phyloP scores from a whole-genome alignment of 169 alveolate species.

The Plasmodium adleri region DNA sequence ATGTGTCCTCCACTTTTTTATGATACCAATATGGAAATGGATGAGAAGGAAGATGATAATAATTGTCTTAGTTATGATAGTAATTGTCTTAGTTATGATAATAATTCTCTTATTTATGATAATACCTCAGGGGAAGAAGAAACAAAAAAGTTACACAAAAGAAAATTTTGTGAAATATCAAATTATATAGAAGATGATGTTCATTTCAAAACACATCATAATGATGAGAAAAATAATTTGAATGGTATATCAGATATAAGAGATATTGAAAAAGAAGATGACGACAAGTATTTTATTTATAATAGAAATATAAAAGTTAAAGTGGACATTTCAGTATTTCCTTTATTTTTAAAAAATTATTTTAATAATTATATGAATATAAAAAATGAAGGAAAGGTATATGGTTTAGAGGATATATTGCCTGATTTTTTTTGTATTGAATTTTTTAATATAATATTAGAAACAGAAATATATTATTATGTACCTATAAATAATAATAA shows the following conservation, averaged over 20 bases:
- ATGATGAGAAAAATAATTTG: not conserved
- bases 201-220: no score
- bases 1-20: constrained; percentile 18
- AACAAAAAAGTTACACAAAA: not conserved
- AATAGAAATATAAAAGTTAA: not conserved
- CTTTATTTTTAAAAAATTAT: constrained; percentile 8
- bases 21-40: not conserved
- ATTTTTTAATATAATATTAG: constrained; percentile 21
- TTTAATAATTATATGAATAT: not conserved
- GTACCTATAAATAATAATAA: constrained; percentile 10
- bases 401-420: constrained; percentile 15
- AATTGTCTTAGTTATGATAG: not conserved
- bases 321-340: not conserved
- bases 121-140: not conserved
- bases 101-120: not conserved
- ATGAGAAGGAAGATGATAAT: not conserved
- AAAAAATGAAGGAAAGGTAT: not conserved
- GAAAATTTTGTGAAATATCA: not conserved
- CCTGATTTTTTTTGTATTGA: constrained; percentile 1
- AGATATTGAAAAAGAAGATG: not conserved
- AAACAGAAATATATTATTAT: constrained; percentile 20
- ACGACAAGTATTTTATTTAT: not conserved
- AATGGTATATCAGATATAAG: not conserved
- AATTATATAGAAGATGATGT: not conserved
- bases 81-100: not conserved